Base-by-base conservation (phyloP, 768 basidiomycete species). In the Phaeotremella skinneri region DNA sequence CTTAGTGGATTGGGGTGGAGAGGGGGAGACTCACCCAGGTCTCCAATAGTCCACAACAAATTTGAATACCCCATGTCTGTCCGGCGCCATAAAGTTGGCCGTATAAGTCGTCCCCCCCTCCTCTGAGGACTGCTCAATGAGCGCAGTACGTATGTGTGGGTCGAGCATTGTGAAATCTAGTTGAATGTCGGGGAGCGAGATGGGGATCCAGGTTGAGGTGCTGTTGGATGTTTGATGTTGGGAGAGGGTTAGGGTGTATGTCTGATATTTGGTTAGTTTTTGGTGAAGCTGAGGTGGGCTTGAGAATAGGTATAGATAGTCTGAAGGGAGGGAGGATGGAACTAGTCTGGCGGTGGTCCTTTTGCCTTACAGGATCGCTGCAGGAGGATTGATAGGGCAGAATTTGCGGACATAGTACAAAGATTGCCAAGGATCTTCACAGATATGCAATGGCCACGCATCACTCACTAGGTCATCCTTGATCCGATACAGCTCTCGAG, bases 141-240 rank as follows among this genome's bases (percentile, higher is more conserved):
- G 82, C 5, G 87, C 79, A 14, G 86, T 90, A 32, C 96, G 90
- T 59, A 98, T 80, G 76, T 96, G 92, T 0, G 96, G 96, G 76
- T 99, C 96, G 39, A 99, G 85, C 96, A 99, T 99, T 21, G 91
- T 94, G 75, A 98, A 97, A 68, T 94, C 93, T 51, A 98, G 81
- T 68, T 97, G 94, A 27, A 98, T 73, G 74, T 98, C 96, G 11
- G 79, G 75, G 51, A 91, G 76, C 30, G 82, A 83, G 74, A 85
- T 86, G 0, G 90, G 87, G 52, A 79, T 79, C 91, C 91, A 97
- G 13, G 73, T 75, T 1, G 70, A 69, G 17, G 67, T 63, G n/a
- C 66, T 64, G 41, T 67, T 70, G 7, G 58, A 16, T 4, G 61
- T 57, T 11, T 85, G 75, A 72, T 83, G 89, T 47, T 83, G 81